Evolutionary conservation across 306 rosid species (phyloP).

Genomic region (Vigna hirtella): DNA sequence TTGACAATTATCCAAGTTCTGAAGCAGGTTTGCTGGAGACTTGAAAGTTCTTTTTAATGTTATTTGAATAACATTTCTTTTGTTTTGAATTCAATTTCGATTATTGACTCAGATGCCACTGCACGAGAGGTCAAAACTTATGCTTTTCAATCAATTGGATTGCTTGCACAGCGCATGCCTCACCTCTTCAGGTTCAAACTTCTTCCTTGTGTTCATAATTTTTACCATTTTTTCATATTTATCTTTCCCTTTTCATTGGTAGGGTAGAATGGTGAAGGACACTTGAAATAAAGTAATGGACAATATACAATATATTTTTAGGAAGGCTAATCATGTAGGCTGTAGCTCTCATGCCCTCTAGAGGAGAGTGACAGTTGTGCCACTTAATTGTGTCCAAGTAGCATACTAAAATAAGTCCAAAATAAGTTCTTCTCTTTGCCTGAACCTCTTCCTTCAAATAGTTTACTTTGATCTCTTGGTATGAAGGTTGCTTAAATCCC

Average conservation of each 20-base stretch:
- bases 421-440: no score
- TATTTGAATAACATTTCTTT: slow-evolving; percentile 33
- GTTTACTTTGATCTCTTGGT: no score
- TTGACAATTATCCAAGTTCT: slow-evolving; percentile 72
- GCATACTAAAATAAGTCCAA: no score
- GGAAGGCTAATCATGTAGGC: neutral
- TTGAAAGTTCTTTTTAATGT: slow-evolving; percentile 22
- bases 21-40: slow-evolving; percentile 67
- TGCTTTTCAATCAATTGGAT: slow-evolving; percentile 93
- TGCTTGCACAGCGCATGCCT: slow-evolving; percentile 93
- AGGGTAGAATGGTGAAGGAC: slow-evolving; percentile 21
- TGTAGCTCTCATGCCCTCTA: neutral
- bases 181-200: slow-evolving; percentile 79
- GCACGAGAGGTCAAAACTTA: slow-evolving; percentile 80
- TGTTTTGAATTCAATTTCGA: slow-evolving; percentile 38
- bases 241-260: neutral
- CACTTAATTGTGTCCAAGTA: neutral
- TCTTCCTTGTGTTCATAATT: slow-evolving; percentile 22
- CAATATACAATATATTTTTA: neutral
- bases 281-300: slow-evolving; percentile 25
- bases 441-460: no score
- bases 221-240: neutral
- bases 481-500: no score
- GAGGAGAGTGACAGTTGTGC: slow-evolving; percentile 8
- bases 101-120: slow-evolving; percentile 67